These are phyloP conservation scores for Friedmanniomyces simplex DNA, from an alignment of 495 filamentous ascomycete species.

Conservation along the genomic window DNA sequence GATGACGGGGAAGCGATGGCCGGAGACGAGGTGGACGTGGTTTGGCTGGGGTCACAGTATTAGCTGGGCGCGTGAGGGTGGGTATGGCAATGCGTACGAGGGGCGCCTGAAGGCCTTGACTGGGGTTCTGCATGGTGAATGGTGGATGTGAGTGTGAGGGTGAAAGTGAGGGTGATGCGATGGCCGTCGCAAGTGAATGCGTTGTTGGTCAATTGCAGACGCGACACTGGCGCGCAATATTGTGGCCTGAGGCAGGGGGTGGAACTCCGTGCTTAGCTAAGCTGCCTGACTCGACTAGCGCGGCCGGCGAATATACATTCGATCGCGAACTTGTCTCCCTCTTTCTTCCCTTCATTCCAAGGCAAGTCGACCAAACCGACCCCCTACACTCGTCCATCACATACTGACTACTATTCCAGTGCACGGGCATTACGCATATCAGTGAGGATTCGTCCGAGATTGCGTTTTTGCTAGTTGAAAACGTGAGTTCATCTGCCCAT, in stretches of 20 bases:
- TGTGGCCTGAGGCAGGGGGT: no score
- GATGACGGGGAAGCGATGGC: conserved; percentile 58
- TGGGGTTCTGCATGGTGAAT: conserved; percentile 22
- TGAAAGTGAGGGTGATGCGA: no score
- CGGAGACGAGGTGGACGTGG: conserved; percentile 78
- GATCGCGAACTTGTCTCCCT: no score
- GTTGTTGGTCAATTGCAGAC: not conserved
- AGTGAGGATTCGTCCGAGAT: conserved; percentile 47
- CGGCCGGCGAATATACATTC: no score
- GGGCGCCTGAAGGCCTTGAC: conserved; percentile 12
- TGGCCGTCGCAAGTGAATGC: no score
- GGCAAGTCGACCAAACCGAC: not conserved
- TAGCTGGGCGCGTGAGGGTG: not conserved
- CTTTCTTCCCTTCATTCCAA: not conserved
- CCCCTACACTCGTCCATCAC: not conserved
- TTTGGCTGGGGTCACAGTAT: conserved; percentile 15
- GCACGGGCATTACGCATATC: conserved; percentile 44
- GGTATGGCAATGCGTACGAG: conserved; percentile 10
- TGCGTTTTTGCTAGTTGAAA: conserved; percentile 48
- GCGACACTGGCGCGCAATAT: no score
- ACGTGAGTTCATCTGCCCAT: conserved; percentile 15
- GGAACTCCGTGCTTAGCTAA: no score
- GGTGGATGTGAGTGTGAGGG: not conserved
- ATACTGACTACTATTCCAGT: conserved; percentile 19
- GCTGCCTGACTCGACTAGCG: no score